These are phyloP conservation scores for Casaregolazyma suthepensis DNA, from an alignment of 1,139 yeast species.

Conservation along the genomic window DNA sequence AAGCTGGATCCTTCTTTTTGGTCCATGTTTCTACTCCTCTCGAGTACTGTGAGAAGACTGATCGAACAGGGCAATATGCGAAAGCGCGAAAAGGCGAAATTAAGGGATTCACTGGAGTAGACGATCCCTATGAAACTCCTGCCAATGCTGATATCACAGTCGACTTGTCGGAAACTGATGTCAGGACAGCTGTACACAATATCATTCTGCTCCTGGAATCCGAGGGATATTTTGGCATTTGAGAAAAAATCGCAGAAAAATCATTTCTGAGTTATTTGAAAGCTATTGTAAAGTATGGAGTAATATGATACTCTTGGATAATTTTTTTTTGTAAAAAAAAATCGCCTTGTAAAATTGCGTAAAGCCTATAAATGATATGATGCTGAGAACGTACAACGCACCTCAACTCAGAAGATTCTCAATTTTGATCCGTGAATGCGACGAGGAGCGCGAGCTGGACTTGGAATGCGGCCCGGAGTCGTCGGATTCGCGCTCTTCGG, in stretches of 20 bases:
- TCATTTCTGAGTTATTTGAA: neutral
- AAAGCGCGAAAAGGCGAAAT: conserved; percentile 42
- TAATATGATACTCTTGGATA: neutral
- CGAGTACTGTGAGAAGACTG: conserved; percentile 40
- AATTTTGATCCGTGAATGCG: neutral
- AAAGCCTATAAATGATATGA: too few species aligned
- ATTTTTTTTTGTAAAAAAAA: too few species aligned
- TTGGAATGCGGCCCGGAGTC: neutral
- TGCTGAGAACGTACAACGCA: too few species aligned
- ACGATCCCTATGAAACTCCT: conserved; percentile 44
- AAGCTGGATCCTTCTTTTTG: conserved; percentile 42
- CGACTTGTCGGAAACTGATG: conserved; percentile 45
- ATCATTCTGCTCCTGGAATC: conserved; percentile 65
- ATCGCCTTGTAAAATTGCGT: too few species aligned
- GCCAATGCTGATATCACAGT: conserved; percentile 48
- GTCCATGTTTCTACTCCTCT: conserved; percentile 48
- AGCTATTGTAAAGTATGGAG: neutral
- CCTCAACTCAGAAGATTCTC: neutral
- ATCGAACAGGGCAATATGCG: conserved; percentile 44
- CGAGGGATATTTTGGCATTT: conserved; percentile 64
- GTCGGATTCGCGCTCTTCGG: neutral
- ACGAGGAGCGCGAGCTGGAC: neutral
- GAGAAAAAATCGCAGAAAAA: conserved; percentile 7
- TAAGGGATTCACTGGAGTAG: conserved; percentile 43
- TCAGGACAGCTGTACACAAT: conserved; percentile 61